Percentiles rank a stretch among this genome's conserved stretches.
Evolutionary conservation across 768 basidiomycete genomes (phyloP).

Genomic region (Sporobolomyces phaffii): DNA sequence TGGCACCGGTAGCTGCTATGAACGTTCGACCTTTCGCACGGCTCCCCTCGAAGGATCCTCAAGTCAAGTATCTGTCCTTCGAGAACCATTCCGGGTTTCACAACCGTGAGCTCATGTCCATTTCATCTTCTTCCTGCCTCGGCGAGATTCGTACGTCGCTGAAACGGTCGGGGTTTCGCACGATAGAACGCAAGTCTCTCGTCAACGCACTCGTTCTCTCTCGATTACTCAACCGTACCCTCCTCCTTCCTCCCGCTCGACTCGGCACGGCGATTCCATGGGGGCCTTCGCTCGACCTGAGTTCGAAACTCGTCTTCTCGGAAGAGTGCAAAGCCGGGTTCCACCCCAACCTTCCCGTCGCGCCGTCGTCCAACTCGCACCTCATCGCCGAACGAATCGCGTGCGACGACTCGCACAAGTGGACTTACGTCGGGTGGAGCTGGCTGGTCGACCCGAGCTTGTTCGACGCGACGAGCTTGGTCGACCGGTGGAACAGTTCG

Average conservation of each 20-base stretch:
- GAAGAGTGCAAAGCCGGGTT: conserved; percentile 26
- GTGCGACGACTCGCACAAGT: conserved; percentile 7
- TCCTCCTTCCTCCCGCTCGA: conserved; percentile 29
- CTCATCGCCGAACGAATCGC: not conserved
- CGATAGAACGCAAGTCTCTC: conserved; percentile 31
- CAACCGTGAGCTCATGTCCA: conserved; percentile 13
- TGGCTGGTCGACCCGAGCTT: conserved; percentile 1
- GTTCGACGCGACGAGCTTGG: not conserved
- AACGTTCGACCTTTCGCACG: conserved; percentile 8
- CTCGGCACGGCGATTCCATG: conserved; percentile 30
- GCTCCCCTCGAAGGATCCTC: not conserved
- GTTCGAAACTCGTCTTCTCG: not conserved
- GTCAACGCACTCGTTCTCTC: conserved; percentile 35
- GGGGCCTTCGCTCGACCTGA: conserved; percentile 1
- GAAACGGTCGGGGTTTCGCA: not conserved
- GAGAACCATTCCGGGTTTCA: conserved; percentile 36
- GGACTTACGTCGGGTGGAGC: conserved; percentile 15
- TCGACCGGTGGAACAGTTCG: conserved; percentile 29
- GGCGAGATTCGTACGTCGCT: not conserved
- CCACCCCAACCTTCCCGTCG: conserved; percentile 2
- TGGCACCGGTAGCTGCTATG: too few relatives aligned
- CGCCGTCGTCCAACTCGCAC: not conserved
- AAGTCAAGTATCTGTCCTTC: conserved; percentile 14
- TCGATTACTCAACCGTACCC: conserved; percentile 26
- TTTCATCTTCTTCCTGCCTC: not conserved